phyloP scores from a whole-genome alignment of 768 basidiomycete genomes.

The Xerocomus potaroensis region DNA sequence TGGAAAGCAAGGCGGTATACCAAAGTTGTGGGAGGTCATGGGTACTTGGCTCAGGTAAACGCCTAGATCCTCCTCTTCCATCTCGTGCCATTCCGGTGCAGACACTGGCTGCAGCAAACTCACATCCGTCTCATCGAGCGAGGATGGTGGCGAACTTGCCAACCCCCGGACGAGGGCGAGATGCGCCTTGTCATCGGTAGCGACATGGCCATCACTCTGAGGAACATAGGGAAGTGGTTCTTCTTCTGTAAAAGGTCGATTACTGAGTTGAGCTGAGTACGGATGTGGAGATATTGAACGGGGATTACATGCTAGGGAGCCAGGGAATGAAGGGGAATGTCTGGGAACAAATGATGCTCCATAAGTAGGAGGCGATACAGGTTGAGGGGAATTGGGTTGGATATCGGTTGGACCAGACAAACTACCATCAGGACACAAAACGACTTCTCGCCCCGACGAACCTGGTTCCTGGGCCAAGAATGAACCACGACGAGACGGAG shows the following conservation, averaged over 20 bases:
- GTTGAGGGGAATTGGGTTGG: slow-evolving; percentile 16
- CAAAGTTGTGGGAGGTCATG: slow-evolving; percentile 6
- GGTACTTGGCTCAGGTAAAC: slow-evolving; percentile 7
- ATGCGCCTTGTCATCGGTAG: slow-evolving; percentile 60
- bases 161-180: slow-evolving; percentile 49
- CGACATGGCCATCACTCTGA: slow-evolving; percentile 50
- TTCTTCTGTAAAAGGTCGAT: slow-evolving; percentile 4
- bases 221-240: slow-evolving; percentile 28
- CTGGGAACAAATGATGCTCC: slow-evolving; percentile 27
- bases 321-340: slow-evolving; percentile 6
- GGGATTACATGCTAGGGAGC: slow-evolving; percentile 3
- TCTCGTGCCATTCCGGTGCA: slow-evolving; percentile 53
- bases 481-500: slow-evolving; percentile 29
- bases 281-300: slow-evolving; percentile 11
- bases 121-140: slow-evolving; percentile 12
- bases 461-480: slow-evolving; percentile 11
- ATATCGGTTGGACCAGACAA: slow-evolving; percentile 1
- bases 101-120: slow-evolving; percentile 32
- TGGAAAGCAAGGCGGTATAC: slow-evolving; percentile 23
- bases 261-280: slow-evolving; percentile 4
- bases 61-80: slow-evolving; percentile 30
- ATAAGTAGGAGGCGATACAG: slow-evolving; percentile 43
- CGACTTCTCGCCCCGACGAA: slow-evolving; percentile 3
- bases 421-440: background rate
- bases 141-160: slow-evolving; percentile 48